Evolutionary conservation across 768 basidiomycete species (phyloP).

Genomic region (Hygrophoropsis aurantiaca): DNA sequence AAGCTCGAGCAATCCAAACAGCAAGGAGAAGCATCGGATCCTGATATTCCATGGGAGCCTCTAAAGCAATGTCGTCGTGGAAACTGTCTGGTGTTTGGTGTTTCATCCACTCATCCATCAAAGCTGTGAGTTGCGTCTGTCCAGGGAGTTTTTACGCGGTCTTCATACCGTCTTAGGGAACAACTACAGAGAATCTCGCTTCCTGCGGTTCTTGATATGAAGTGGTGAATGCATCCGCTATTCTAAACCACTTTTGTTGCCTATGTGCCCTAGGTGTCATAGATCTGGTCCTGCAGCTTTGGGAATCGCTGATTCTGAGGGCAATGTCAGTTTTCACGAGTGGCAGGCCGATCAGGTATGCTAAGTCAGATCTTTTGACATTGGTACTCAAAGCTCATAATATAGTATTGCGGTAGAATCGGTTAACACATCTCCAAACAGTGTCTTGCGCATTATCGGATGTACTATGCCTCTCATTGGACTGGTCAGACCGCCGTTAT

Average conservation of each 20-base stretch:
- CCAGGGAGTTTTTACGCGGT: neutral
- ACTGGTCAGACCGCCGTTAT: constrained; percentile 79
- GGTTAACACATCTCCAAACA: constrained; percentile 37
- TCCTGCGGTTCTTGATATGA: constrained; percentile 89
- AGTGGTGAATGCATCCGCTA: constrained; percentile 63
- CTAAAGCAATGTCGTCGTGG: constrained; percentile 53
- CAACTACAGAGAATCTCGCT: constrained; percentile 68
- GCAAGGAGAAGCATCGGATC: constrained; percentile 17
- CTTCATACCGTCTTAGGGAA: constrained; percentile 33
- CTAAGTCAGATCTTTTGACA: neutral
- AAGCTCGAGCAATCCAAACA: constrained; percentile 52
- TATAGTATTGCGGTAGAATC: constrained; percentile 30
- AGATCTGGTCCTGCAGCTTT: constrained; percentile 48
- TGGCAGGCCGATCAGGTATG: constrained; percentile 51
- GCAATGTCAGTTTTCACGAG: constrained; percentile 64
- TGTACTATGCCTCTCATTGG: constrained; percentile 83
- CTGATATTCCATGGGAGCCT: constrained; percentile 1
- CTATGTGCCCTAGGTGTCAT: constrained; percentile 53
- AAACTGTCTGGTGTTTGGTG: constrained; percentile 69
- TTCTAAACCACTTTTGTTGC: neutral
- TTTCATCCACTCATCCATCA: constrained; percentile 31
- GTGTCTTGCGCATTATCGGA: constrained; percentile 52
- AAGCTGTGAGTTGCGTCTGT: constrained; percentile 34
- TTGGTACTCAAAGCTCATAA: neutral
- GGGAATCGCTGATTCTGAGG: constrained; percentile 85